Evolutionary conservation across 768 basidiomycete species (phyloP), one percentile per base, ranked within the genome.

Genomic region (Pholiota microspora): DNA sequence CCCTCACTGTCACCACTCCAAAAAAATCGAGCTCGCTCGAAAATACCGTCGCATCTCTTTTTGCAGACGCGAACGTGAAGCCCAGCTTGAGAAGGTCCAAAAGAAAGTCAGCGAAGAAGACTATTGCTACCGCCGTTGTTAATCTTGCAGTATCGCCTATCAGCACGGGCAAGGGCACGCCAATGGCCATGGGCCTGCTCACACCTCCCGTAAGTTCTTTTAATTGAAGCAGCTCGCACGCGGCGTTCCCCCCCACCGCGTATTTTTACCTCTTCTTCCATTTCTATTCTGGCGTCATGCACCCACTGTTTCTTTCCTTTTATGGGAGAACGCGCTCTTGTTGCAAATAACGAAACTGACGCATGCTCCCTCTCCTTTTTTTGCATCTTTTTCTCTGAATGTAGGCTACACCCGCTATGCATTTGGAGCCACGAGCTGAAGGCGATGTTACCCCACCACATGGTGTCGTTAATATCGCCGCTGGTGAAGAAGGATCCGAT

Each of bases 121-220:
- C 23, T 32, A 18, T 10, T 29, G 10, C 16, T 12, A 18, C 25
- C 10, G 9, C 21, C n/a, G 23, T 21, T 28, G 29, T 25, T 36
- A 18, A 18, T 34, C 35, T 40, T 13, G 7, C 10, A 16, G 25
- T 21, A 4, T 40, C 23, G 13, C 35, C 53, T 27, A 31, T 36
- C 32, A 27, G 3, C 5, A 29, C 12, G 8, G 21, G 18, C 21
- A 46, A 35, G 9, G 27, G 34, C 28, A 4, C 28, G 9, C n/a
- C n/a, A n/a, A n/a, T n/a, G n/a, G n/a, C n/a, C n/a, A 23, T 36
- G 24, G 53, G 32, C 23, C 34, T 46, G 32, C 9, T 47, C 35
- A 54, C 53, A 13, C 53, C 53, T 18, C 45, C 53, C 2, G 53
- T 54, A 54, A 38, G 53, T 36, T 34, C 21, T 16, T 48, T 48